These are phyloP conservation scores for Hysterangium stoloniferum DNA, from an alignment of 768 basidiomycete species.

Conservation along the genomic window DNA sequence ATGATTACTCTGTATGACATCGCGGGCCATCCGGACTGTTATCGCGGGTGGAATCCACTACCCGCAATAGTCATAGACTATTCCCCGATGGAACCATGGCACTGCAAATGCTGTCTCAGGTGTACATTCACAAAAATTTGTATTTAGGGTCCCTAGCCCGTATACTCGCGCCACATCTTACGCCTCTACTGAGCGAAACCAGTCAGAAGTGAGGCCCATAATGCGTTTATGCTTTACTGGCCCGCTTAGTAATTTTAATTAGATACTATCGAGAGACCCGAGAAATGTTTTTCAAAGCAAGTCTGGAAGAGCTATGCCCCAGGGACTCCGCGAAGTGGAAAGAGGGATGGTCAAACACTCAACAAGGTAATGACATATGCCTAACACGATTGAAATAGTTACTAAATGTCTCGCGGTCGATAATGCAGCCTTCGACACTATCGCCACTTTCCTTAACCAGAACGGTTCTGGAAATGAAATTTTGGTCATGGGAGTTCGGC, in stretches of 20 bases:
- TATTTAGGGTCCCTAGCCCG: constrained; percentile 16
- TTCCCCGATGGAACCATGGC: constrained; percentile 32
- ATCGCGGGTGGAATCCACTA: no score
- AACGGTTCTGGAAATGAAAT: constrained; percentile 16
- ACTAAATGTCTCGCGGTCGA: not conserved
- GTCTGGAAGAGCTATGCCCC: not conserved
- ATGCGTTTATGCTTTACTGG: not conserved
- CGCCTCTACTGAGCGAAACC: not conserved
- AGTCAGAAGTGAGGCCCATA: not conserved
- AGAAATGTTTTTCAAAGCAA: not conserved
- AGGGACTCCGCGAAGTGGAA: constrained; percentile 2
- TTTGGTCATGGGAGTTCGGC: constrained; percentile 31
- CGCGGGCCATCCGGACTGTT: no score
- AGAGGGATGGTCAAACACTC: not conserved
- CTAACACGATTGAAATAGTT: not conserved
- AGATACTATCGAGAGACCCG: not conserved
- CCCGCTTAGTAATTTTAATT: not conserved
- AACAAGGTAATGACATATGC: not conserved
- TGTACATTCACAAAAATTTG: constrained; percentile 16
- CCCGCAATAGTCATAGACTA: no score
- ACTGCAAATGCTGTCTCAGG: constrained; percentile 32
- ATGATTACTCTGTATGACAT: no score
- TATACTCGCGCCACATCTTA: not conserved
- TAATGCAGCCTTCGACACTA: not conserved
- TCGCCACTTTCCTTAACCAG: constrained; percentile 24